phyloP scores from a whole-genome alignment of 495 filamentous ascomycete genomes.

The Poronia punctata region DNA sequence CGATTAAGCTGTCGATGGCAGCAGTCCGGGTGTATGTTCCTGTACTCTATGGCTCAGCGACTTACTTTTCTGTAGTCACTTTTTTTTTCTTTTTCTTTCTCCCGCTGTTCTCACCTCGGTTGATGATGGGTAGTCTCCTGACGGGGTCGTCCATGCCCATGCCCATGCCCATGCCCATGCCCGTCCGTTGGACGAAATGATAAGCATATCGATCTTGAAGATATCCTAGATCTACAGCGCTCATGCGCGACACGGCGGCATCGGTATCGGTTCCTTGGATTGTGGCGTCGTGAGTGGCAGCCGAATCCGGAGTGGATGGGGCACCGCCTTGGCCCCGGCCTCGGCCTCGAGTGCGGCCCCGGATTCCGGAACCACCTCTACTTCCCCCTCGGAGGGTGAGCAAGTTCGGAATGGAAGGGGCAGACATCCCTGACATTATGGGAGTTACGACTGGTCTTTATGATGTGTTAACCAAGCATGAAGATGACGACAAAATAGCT shows the following conservation, averaged over 20 bases:
- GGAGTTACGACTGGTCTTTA: too few species aligned
- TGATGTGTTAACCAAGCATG: too few species aligned
- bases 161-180: too few species aligned
- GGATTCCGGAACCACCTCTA: constrained; percentile 34
- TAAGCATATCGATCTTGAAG: constrained; percentile 72
- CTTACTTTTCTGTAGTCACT: too few species aligned
- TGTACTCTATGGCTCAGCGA: constrained; percentile 28
- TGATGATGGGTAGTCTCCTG: constrained; percentile 80
- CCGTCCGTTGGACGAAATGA: constrained; percentile 48
- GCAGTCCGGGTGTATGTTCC: constrained; percentile 92
- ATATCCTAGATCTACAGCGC: constrained; percentile 83
- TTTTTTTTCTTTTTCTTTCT: constrained; percentile 12
- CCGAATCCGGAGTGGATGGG: constrained; percentile 14
- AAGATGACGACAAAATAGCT: too few species aligned
- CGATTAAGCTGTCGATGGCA: constrained; percentile 75
- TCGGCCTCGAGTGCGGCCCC: constrained; percentile 36
- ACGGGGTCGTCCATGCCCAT: constrained; percentile 24
- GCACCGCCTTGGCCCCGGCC: constrained; percentile 34
- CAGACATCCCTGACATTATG: constrained; percentile 48
- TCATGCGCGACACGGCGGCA: constrained; percentile 79
- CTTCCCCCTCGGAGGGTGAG: constrained; percentile 51
- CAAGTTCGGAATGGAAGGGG: constrained; percentile 69
- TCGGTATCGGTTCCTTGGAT: constrained; percentile 90
- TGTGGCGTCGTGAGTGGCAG: constrained; percentile 37
- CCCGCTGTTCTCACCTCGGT: constrained; percentile 58